These are phyloP conservation scores for Hortiboletus campestris DNA, from an alignment of 768 basidiomycete species.

Conservation along the genomic window DNA sequence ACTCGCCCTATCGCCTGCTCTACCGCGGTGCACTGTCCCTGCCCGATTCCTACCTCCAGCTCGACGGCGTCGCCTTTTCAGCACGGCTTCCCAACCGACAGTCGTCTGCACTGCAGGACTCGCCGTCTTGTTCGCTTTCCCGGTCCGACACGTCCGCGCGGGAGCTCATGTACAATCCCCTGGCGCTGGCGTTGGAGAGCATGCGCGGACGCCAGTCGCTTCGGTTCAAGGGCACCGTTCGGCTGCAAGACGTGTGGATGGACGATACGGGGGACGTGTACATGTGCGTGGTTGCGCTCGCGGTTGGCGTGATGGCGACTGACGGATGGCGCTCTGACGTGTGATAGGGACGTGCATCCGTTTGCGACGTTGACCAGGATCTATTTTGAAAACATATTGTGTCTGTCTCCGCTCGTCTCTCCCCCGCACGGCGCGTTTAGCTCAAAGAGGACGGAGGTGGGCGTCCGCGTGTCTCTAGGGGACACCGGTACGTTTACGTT, in stretches of 20 bases:
- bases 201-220: conserved; percentile 74
- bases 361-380: conserved; percentile 55
- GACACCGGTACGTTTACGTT: conserved; percentile 48
- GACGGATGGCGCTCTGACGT: not conserved
- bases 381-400: conserved; percentile 73
- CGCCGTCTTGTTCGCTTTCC: conserved; percentile 18
- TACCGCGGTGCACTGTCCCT: conserved; percentile 75
- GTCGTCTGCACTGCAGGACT: conserved; percentile 30
- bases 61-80: conserved; percentile 74
- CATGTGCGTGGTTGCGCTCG: conserved; percentile 37
- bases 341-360: conserved; percentile 66
- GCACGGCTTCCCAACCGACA: conserved; percentile 39
- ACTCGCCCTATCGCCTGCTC: conserved; percentile 48
- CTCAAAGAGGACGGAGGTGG: conserved; percentile 44
- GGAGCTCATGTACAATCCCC: conserved; percentile 60
- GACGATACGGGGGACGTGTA: conserved; percentile 55
- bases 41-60: conserved; percentile 66
- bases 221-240: conserved; percentile 53
- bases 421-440: conserved; percentile 22
- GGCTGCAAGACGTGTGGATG: conserved; percentile 53
- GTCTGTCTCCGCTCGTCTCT: conserved; percentile 40
- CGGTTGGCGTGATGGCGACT: not conserved
- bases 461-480: conserved; percentile 67
- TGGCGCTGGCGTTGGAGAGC: conserved; percentile 72
- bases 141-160: conserved; percentile 25